A percentile compares a stretch with the other conserved stretches of the same genome.
Conservation (phyloP, 1,139 yeast species). For the Sugiyamaella japonica region DNA sequence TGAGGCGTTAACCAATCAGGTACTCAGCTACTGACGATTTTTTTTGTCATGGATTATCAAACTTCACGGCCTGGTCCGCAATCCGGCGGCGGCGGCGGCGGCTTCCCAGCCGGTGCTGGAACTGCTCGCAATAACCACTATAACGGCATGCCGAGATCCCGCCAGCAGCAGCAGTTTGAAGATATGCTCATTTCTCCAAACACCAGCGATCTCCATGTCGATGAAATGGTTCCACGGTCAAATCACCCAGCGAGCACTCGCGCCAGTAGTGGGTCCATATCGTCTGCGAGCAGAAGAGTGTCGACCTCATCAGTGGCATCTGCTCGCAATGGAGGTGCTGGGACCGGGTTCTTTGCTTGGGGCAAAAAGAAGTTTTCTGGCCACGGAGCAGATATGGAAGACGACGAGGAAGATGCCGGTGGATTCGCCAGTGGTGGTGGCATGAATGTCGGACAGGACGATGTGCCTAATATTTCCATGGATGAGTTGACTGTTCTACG, state of each 20-base stretch:
- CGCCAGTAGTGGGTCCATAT: constrained; percentile 9
- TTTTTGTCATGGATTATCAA: neutral
- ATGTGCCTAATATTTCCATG: constrained; percentile 30
- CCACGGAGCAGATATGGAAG: constrained; percentile 11
- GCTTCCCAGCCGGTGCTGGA: neutral
- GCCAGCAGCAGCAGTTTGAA: constrained; percentile 33
- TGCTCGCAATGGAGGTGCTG: constrained; percentile 7
- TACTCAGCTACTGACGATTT: neutral
- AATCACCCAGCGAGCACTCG: neutral
- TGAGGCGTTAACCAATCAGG: neutral
- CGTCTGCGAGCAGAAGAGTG: constrained; percentile 21
- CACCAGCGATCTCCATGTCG: constrained; percentile 13
- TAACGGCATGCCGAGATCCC: constrained; percentile 37
- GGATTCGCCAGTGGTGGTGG: constrained; percentile 28
- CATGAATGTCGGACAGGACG: constrained; percentile 22
- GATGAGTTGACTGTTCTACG: constrained; percentile 32
- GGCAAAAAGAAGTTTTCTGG: constrained; percentile 11
- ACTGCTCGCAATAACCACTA: constrained; percentile 16
- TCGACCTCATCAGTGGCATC: constrained; percentile 22
- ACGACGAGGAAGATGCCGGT: constrained; percentile 23
- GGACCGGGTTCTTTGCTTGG: constrained; percentile 24
- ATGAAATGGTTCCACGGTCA: constrained; percentile 3
- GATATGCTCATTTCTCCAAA: constrained; percentile 28
- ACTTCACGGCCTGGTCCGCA: neutral
- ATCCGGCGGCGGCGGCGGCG: neutral